These are phyloP conservation scores for Vaccinium corymbosum DNA, from an alignment of 148 eudicot species.

Conservation along the genomic window DNA sequence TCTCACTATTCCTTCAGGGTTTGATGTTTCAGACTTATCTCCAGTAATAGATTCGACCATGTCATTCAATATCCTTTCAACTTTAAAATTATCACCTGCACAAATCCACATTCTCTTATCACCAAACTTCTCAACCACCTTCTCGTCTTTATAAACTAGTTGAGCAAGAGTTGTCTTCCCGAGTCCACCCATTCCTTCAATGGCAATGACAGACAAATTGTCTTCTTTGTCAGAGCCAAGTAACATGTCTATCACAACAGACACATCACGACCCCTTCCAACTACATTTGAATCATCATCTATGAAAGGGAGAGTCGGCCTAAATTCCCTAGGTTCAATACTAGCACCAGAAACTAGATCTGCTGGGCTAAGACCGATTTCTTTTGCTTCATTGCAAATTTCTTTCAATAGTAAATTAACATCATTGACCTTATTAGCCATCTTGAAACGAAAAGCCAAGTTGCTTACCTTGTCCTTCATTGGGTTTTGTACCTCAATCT, in stretches of 20 bases:
- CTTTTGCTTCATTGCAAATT: neutral
- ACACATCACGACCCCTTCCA: conserved; percentile 10
- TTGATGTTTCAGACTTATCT: neutral
- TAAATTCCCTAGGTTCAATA: neutral
- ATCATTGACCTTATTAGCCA: conserved; percentile 12
- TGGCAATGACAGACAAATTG: neutral
- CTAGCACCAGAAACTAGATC: too few relatives aligned
- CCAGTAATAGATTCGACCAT: conserved; percentile 8
- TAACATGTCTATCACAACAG: neutral
- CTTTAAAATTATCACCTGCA: neutral
- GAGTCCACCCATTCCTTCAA: conserved; percentile 13
- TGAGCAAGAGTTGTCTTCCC: neutral
- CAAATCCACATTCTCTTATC: conserved; percentile 12
- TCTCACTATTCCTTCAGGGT: neutral
- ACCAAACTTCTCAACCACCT: neutral
- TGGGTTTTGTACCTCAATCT: neutral
- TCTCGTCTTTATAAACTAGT: neutral
- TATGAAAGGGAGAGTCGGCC: neutral
- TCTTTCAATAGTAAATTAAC: neutral
- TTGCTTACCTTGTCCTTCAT: neutral
- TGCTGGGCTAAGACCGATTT: neutral
- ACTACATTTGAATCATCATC: neutral
- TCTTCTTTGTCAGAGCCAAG: neutral
- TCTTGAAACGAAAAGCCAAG: neutral
- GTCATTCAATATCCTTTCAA: neutral